Conservation (phyloP, 768 basidiomycete genomes). For the Agrocybe pediades region DNA sequence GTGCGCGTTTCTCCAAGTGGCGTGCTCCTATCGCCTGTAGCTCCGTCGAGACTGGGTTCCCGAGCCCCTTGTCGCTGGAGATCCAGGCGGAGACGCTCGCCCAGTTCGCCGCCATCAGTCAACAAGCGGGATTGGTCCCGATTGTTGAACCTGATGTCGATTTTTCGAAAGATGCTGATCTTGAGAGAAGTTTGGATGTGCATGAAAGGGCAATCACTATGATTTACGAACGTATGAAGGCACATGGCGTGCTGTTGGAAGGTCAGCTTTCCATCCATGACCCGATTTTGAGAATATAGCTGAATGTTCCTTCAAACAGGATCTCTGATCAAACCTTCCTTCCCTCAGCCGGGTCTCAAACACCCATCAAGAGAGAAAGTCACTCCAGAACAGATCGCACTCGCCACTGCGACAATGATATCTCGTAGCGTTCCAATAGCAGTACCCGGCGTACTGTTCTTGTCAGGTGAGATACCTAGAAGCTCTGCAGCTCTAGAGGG, state of each 20-base stretch:
- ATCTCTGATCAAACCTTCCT: constrained; percentile 52
- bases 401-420: constrained; percentile 46
- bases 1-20: constrained; percentile 55
- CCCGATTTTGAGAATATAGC: background rate
- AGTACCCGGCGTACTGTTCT: constrained; percentile 51
- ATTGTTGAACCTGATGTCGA: constrained; percentile 57
- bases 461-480: constrained; percentile 38
- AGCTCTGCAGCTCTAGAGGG: background rate
- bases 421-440: constrained; percentile 46
- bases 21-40: constrained; percentile 51
- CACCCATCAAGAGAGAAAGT: constrained; percentile 36
- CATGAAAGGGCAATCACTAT: constrained; percentile 45
- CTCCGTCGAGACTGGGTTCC: constrained; percentile 32
- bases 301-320: constrained; percentile 28
- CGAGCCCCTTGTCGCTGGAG: constrained; percentile 42
- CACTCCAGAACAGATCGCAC: constrained; percentile 42
- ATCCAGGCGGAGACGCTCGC: constrained; percentile 49
- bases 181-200: constrained; percentile 46
- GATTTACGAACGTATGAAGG: constrained; percentile 46
- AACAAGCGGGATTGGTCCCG: constrained; percentile 52
- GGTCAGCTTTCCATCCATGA: constrained; percentile 27
- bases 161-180: constrained; percentile 47
- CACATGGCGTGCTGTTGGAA: constrained; percentile 50
- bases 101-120: constrained; percentile 50
- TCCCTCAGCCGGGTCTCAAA: constrained; percentile 50